Evolutionary conservation across 805 yeast genomes (phyloP).

Genomic region (Candida germanica): DNA sequence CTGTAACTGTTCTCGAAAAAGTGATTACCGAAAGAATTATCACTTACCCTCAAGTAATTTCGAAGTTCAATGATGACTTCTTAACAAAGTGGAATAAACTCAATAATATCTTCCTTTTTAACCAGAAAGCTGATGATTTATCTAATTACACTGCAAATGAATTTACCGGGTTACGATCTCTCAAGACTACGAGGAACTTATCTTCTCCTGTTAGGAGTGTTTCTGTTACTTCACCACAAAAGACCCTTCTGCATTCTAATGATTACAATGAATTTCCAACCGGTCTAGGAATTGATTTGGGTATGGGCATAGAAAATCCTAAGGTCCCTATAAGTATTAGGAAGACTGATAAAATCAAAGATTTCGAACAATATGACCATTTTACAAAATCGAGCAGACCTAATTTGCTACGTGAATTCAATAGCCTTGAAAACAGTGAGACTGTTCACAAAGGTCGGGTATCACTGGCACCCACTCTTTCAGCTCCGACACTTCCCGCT

Average conservation of each 20-base stretch:
- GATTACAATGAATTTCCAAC: constrained; percentile 2
- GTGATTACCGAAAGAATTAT: constrained; percentile 38
- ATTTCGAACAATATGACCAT: constrained; percentile 13
- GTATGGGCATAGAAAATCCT: constrained; percentile 23
- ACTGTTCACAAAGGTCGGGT: constrained; percentile 17
- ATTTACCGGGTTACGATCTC: constrained; percentile 16
- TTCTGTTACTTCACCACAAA: constrained; percentile 9
- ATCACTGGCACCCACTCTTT: too few relatives aligned
- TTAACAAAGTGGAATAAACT: constrained; percentile 26
- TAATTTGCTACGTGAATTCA: constrained; percentile 10
- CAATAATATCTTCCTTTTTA: constrained; percentile 12
- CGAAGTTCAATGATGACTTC: constrained; percentile 21
- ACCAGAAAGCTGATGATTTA: constrained; percentile 5
- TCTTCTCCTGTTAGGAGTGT: constrained; percentile 7
- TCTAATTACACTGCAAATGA: constrained; percentile 5
- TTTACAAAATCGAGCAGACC: constrained; percentile 8
- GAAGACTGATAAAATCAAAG: constrained; percentile 27
- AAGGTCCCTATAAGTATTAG: constrained; percentile 32
- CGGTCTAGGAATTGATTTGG: constrained; percentile 32
- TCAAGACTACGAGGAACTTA: constrained; percentile 14
- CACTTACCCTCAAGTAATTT: constrained; percentile 24
- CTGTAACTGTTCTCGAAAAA: constrained; percentile 29
- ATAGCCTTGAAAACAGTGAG: constrained; percentile 3
- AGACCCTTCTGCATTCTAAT: background rate
- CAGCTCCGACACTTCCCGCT: too few relatives aligned